Evolutionary conservation across 306 rosid species (phyloP), one percentile per base, ranked within the genome.

Genomic region (Cotoneaster glaucophyllus): DNA sequence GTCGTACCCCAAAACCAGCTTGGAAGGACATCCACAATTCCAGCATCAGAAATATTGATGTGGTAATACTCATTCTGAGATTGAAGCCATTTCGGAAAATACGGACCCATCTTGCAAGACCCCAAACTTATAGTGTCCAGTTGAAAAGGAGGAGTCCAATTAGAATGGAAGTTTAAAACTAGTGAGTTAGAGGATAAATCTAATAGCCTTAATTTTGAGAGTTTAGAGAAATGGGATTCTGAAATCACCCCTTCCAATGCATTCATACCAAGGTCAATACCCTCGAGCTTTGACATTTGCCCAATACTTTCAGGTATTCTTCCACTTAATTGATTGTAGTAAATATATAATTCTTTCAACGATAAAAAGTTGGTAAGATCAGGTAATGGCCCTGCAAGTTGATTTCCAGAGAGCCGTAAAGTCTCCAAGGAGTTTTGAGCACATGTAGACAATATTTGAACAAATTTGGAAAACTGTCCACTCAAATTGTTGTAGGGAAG

Each of bases 21-120:
- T 0, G 62, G 82, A 63, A 78, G 39, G 8, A 25, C 15, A n/a
- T 70, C 77, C 3, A 31, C 22, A 43, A 78, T 70, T n/a, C 2
- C 10, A 29, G 71, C 32, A 13, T 64, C 4, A 45, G 64, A 12
- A 1, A 74, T 3, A 74, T 74, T 64, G 28, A 74, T n/a, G n/a
- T n/a, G 1, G 6, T 28, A 8, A 26, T 5, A 0, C 0, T 5
- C 1, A 5, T 59, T 48, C 29, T 79, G 79, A 24, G 70, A 74
- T 48, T 28, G 70, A 68, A 79, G 75, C 79, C 83, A 79, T 24
- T 79, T 67, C 5, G 83, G 82, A 29, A 79, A 41, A 24, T 21
- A 0, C 8, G 53, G 52, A 18, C 68, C 85, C 19, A 77, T 4
- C 22, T 28, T 48, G 67, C 82, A 77, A 11, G 62, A 67, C 9